Evolutionary conservation across 306 rosid species (phyloP).

Genomic region (Cicer judaicum): DNA sequence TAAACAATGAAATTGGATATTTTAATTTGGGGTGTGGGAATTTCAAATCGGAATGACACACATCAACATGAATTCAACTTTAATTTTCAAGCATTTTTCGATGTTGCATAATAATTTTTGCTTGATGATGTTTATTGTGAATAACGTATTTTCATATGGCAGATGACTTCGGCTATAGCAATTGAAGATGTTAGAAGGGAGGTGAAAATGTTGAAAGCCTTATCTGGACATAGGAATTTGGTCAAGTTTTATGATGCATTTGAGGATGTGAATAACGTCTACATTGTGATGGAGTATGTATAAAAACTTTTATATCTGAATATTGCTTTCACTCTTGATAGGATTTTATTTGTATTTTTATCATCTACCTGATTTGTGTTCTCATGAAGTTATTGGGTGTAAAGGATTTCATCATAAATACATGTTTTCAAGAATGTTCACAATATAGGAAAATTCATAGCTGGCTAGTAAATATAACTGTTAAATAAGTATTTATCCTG

Average conservation of each 20-base stretch:
- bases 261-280: constrained; percentile 85
- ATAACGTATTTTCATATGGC: constrained; percentile 50
- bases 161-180: constrained; percentile 94
- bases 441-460: constrained; percentile 1
- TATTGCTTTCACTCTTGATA: constrained; percentile 17
- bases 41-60: constrained; percentile 15
- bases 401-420: constrained; percentile 27
- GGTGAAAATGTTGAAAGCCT: constrained; percentile 90
- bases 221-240: constrained; percentile 87
- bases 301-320: constrained; percentile 30
- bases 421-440: constrained; percentile 20
- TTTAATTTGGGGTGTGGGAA: constrained; percentile 21
- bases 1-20: constrained; percentile 30
- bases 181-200: constrained; percentile 97
- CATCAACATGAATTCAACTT: constrained; percentile 19
- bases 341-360: constrained; percentile 16
- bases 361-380: constrained; percentile 15
- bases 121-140: constrained; percentile 22
- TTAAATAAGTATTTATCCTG: constrained; percentile 41
- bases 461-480: constrained; percentile 11
- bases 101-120: constrained; percentile 26
- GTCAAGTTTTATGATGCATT: constrained; percentile 86
- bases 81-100: constrained; percentile 5
- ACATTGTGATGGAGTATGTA: constrained; percentile 98
- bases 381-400: constrained; percentile 24